A percentile compares a stretch with the other conserved stretches of the same genome.
Conservation (phyloP, 2,329 filamentous ascomycete species). For the Elsinoe fawcettii region DNA sequence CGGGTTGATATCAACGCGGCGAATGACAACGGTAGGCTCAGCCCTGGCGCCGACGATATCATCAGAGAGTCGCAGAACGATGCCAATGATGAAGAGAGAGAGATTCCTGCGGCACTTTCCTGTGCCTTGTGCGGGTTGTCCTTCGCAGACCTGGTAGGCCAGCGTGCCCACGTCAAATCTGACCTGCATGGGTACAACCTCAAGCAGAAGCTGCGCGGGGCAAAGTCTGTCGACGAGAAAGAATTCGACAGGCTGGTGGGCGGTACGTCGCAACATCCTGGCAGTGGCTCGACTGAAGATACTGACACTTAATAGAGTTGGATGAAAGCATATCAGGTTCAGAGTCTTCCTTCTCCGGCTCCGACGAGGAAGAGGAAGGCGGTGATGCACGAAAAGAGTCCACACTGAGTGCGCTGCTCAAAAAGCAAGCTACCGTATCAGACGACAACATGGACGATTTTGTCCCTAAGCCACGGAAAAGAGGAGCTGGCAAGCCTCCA, state of each 20-base stretch:
- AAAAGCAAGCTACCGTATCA: conserved; percentile 70
- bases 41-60: background rate
- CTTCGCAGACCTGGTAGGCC: conserved; percentile 68
- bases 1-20: conserved; percentile 41
- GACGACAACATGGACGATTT: conserved; percentile 37
- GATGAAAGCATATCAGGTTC: conserved; percentile 92
- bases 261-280: conserved; percentile 21
- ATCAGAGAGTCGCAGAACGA: background rate
- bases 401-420: conserved; percentile 67
- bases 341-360: conserved; percentile 48
- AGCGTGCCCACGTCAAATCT: conserved; percentile 77
- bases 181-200: conserved; percentile 92
- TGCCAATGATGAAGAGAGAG: conserved; percentile 32
- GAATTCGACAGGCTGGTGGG: conserved; percentile 84
- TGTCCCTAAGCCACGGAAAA: conserved; percentile 43
- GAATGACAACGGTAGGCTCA: conserved; percentile 16
- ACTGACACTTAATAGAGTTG: conserved; percentile 44
- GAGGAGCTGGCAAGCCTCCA: conserved; percentile 59
- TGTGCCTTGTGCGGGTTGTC: conserved; percentile 72
- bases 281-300: background rate
- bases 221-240: conserved; percentile 61
- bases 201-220: conserved; percentile 77
- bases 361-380: conserved; percentile 61
- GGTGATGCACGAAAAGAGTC: conserved; percentile 57
- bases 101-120: conserved; percentile 55